Evolutionary conservation across 441 rosid species (phyloP).

Genomic region (Flueggea neowawraea): DNA sequence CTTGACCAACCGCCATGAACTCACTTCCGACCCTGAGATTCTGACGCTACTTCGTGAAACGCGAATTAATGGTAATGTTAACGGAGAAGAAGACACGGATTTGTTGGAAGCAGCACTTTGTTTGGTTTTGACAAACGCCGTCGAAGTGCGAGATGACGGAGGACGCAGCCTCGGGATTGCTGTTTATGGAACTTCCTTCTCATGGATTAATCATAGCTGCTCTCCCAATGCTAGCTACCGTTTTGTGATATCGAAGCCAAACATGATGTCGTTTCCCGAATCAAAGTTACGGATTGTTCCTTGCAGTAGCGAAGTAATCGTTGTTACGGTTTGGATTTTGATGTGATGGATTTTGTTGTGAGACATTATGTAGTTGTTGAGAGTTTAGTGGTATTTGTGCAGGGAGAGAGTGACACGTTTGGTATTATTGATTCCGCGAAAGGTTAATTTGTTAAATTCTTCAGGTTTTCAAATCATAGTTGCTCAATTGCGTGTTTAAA

Average conservation of each 20-base stretch:
- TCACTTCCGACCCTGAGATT: conserved; percentile 30
- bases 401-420: conserved; percentile 7
- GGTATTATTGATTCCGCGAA: conserved; percentile 19
- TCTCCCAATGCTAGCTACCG: conserved; percentile 78
- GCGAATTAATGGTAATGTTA: conserved; percentile 8
- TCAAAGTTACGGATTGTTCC: too few species aligned
- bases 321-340: too few species aligned
- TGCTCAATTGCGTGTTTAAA: not conserved
- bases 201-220: conserved; percentile 91
- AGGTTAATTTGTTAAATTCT: conserved; percentile 24
- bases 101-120: conserved; percentile 49
- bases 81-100: conserved; percentile 19
- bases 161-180: conserved; percentile 61
- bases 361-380: too few species aligned
- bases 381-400: not conserved
- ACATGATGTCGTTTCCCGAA: too few species aligned
- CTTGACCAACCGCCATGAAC: conserved; percentile 47
- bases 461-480: not conserved
- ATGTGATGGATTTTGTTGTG: too few species aligned
- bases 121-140: conserved; percentile 69
- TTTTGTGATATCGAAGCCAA: conserved; percentile 33
- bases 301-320: conserved; percentile 12
- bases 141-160: conserved; percentile 61
- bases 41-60: conserved; percentile 11
- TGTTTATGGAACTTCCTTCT: conserved; percentile 55